These are phyloP conservation scores for Zizania latifolia DNA, from an alignment of 176 grass and related monocot species.

Conservation along the genomic window DNA sequence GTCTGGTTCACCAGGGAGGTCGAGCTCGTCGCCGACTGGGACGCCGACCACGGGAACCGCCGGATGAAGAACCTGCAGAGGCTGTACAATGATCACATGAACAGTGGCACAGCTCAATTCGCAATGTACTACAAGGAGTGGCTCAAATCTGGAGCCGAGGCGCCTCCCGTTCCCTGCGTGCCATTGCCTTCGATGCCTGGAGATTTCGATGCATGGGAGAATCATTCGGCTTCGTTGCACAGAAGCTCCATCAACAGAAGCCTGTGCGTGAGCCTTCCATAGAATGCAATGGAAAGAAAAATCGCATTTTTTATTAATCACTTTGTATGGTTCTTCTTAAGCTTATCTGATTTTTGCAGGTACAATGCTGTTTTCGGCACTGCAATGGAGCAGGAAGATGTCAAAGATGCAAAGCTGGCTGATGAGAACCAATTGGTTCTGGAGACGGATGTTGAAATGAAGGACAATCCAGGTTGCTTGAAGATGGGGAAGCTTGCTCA, in stretches of 20 bases:
- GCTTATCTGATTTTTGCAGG: constrained; percentile 36
- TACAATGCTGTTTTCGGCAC: constrained; percentile 85
- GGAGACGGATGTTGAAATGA: constrained; percentile 32
- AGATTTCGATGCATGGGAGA: constrained; percentile 14
- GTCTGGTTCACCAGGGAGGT: constrained; percentile 71
- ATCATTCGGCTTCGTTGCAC: constrained; percentile 47
- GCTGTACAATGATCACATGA: constrained; percentile 78
- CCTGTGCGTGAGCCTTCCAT: constrained; percentile 78
- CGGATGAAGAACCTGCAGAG: constrained; percentile 56
- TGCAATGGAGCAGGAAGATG: constrained; percentile 35
- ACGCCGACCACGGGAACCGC: constrained; percentile 34
- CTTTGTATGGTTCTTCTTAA: background rate
- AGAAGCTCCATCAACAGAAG: constrained; percentile 58
- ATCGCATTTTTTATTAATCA: background rate
- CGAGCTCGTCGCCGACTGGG: constrained; percentile 39
- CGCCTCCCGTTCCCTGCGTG: constrained; percentile 54
- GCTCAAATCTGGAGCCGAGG: constrained; percentile 56
- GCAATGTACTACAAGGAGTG: constrained; percentile 94
- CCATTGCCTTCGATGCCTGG: constrained; percentile 46
- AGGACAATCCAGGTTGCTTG: constrained; percentile 40
- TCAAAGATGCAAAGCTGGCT: constrained; percentile 35
- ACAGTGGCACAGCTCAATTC: constrained; percentile 72
- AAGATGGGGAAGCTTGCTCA: constrained; percentile 50
- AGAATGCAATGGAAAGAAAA: no score
- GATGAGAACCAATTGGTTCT: constrained; percentile 28